phyloP scores from a whole-genome alignment of 441 rosid species.

The Euphorbia schlechtendalii region DNA sequence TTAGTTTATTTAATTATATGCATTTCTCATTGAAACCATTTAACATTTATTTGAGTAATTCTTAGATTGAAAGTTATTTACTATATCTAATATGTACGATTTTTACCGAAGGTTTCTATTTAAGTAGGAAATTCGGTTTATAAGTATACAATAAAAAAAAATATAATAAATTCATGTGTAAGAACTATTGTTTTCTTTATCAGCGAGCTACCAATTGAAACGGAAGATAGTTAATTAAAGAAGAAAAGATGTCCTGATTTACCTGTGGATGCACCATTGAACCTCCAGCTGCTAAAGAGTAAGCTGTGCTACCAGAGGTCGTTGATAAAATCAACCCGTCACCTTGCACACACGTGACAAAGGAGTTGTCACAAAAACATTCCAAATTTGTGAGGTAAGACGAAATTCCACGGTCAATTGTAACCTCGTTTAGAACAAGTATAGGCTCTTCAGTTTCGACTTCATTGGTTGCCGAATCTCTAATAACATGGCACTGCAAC shows the following conservation, averaged over 20 bases:
- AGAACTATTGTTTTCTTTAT: neutral
- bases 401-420: conserved; percentile 94
- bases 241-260: conserved; percentile 1
- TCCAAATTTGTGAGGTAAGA: conserved; percentile 93
- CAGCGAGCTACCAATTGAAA: neutral
- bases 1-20: no score
- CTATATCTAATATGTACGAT: neutral
- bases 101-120: neutral
- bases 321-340: conserved; percentile 94
- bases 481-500: conserved; percentile 69
- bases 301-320: conserved; percentile 99
- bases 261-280: conserved; percentile 99
- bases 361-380: conserved; percentile 90
- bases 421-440: conserved; percentile 91
- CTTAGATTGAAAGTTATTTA: neutral
- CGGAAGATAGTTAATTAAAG: neutral
- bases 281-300: conserved; percentile 98
- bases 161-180: neutral
- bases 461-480: conserved; percentile 77
- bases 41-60: no score
- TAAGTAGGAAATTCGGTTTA: neutral
- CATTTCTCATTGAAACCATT: neutral
- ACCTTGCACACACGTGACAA: conserved; percentile 95
- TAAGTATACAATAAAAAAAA: neutral
- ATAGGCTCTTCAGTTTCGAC: conserved; percentile 64